Evolutionary conservation across 164 flowering plant species (phyloP).

Genomic region (Tinospora cordifolia): DNA sequence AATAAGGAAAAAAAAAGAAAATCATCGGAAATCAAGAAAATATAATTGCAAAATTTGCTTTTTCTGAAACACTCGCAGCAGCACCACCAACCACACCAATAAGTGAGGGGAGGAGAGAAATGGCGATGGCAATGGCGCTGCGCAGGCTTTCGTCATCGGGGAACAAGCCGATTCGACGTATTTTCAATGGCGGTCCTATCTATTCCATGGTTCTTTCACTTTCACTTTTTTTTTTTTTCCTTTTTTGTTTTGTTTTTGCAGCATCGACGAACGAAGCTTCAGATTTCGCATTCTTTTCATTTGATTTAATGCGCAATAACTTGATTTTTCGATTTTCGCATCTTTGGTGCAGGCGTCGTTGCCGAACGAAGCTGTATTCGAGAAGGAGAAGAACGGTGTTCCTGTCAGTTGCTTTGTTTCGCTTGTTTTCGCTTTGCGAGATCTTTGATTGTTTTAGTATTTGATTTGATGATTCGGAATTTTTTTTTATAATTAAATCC

Average conservation of each 20-base stretch:
- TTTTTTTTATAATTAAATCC: background rate
- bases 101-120: conserved; percentile 18
- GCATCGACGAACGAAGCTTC: background rate
- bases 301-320: background rate
- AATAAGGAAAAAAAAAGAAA: background rate
- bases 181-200: conserved; percentile 47
- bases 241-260: background rate
- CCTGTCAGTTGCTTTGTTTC: conserved; percentile 31
- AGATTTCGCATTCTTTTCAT: background rate
- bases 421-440: background rate
- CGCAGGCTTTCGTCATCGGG: conserved; percentile 72
- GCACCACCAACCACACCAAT: conserved; percentile 5
- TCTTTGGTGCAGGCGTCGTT: conserved; percentile 54
- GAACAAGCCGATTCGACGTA: conserved; percentile 56
- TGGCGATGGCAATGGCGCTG: conserved; percentile 97
- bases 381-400: conserved; percentile 60
- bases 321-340: background rate
- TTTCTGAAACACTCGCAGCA: background rate
- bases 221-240: background rate
- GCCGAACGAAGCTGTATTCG: conserved; percentile 70
- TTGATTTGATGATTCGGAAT: background rate
- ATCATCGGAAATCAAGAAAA: background rate
- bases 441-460: background rate
- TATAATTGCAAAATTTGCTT: background rate
- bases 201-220: conserved; percentile 48